Evolutionary conservation across 164 flowering plant genomes (phyloP).

Genomic region (Dillenia turbinata): DNA sequence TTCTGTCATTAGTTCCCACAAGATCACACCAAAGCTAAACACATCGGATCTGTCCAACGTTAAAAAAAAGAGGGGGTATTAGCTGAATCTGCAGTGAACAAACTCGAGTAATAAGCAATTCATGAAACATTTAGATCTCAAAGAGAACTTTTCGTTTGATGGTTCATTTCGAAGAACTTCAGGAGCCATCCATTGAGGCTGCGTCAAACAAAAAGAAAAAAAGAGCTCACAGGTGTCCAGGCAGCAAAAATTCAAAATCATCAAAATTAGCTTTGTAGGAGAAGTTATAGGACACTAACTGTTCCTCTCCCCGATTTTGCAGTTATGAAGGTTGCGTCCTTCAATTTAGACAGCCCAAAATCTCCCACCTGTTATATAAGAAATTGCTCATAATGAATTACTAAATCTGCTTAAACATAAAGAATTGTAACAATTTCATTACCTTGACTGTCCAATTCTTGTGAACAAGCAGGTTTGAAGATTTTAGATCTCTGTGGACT

Average conservation of each 20-base stretch:
- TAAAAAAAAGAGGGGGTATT: background rate
- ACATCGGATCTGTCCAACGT: constrained; percentile 66
- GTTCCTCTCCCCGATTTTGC: constrained; percentile 82
- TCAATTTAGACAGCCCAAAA: constrained; percentile 77
- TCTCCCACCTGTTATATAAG: constrained; percentile 69
- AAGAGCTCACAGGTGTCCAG: background rate
- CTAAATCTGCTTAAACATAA: background rate
- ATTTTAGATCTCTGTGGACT: constrained; percentile 80
- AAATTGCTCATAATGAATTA: background rate
- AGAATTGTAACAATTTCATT: constrained; percentile 4
- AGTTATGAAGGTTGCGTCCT: constrained; percentile 57
- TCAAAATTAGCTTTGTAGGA: background rate
- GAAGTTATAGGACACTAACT: constrained; percentile 28
- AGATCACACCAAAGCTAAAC: constrained; percentile 81
- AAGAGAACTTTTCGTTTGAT: constrained; percentile 75
- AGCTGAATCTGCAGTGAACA: background rate
- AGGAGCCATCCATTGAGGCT: constrained; percentile 99
- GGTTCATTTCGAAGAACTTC: constrained; percentile 95
- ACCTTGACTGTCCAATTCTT: constrained; percentile 92
- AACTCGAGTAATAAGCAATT: background rate
- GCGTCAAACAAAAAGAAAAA: constrained; percentile 28
- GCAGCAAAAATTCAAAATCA: too few relatives aligned
- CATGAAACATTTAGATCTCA: background rate
- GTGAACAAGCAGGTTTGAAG: constrained; percentile 83
- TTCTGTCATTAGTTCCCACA: constrained; percentile 82